Percentiles rank a stretch among this genome's conserved stretches.
Evolutionary conservation across 345 rosid genomes (phyloP).

Genomic region (Dovyalis caffra): DNA sequence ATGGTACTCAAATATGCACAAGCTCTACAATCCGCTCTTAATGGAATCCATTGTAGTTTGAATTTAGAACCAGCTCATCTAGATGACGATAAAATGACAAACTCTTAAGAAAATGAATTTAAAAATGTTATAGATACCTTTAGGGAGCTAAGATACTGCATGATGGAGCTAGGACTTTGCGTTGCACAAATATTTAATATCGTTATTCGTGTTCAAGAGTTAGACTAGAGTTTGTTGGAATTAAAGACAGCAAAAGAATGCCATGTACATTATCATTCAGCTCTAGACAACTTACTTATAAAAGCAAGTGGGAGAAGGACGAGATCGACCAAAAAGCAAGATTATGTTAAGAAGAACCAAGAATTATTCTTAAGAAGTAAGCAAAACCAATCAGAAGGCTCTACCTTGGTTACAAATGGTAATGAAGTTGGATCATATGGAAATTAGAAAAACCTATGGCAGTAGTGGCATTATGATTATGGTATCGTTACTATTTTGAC

Average conservation of each 20-base stretch:
- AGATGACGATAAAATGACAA: slow-evolving; percentile 15
- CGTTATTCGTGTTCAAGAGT: slow-evolving; percentile 65
- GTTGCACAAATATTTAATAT: slow-evolving; percentile 70
- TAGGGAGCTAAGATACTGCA: slow-evolving; percentile 65
- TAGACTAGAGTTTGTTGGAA: slow-evolving; percentile 64
- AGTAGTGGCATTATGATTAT: slow-evolving; percentile 95
- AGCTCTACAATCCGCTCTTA: slow-evolving; percentile 29
- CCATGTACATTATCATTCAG: slow-evolving; percentile 84
- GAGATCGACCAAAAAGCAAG: slow-evolving; percentile 13
- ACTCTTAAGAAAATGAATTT: slow-evolving; percentile 38
- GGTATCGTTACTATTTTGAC: slow-evolving; percentile 87
- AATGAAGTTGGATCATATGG: slow-evolving; percentile 23
- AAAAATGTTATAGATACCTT: slow-evolving; percentile 47
- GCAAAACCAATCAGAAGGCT: slow-evolving; percentile 16
- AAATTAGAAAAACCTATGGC: slow-evolving; percentile 54
- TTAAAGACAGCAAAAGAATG: slow-evolving; percentile 81
- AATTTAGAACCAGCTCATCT: slow-evolving; percentile 17
- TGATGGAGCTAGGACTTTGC: slow-evolving; percentile 72
- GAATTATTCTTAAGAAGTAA: slow-evolving; percentile 15
- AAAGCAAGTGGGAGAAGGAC: slow-evolving; percentile 36
- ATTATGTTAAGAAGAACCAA: slow-evolving; percentile 16
- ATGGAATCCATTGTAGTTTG: background rate
- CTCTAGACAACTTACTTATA: slow-evolving; percentile 42
- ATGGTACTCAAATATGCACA: slow-evolving; percentile 55
- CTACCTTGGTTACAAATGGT: slow-evolving; percentile 18